These are phyloP conservation scores for Diaporthe citrichinensis DNA, from an alignment of 2,329 filamentous ascomycete genomes.

Conservation along the genomic window DNA sequence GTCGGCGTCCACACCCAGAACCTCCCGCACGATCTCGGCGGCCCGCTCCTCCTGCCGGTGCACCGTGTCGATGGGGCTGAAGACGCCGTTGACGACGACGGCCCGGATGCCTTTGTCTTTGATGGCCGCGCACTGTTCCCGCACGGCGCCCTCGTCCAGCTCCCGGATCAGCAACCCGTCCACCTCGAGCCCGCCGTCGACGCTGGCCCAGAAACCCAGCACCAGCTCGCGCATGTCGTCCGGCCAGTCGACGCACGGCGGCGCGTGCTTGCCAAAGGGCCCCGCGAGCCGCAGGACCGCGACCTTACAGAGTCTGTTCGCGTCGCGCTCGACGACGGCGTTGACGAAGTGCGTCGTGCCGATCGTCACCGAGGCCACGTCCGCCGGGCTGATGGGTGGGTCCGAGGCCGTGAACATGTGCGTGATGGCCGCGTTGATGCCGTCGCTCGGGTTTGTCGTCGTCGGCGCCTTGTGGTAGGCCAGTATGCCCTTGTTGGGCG, in stretches of 20 bases:
- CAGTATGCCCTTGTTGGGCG: constrained; percentile 58
- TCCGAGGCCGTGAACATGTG: constrained; percentile 56
- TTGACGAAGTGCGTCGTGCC: constrained; percentile 73
- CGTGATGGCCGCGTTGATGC: constrained; percentile 61
- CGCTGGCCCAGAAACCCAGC: constrained; percentile 59
- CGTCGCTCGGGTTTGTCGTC: constrained; percentile 61
- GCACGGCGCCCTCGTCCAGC: constrained; percentile 59
- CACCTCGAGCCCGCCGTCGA: constrained; percentile 66
- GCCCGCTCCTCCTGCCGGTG: constrained; percentile 64
- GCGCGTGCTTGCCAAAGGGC: constrained; percentile 65
- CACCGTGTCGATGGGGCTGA: constrained; percentile 66
- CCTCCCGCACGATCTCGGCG: constrained; percentile 56
- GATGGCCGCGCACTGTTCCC: constrained; percentile 55
- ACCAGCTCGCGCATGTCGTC: constrained; percentile 62
- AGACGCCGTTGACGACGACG: constrained; percentile 65
- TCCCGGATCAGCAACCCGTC: constrained; percentile 63
- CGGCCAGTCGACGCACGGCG: constrained; percentile 69
- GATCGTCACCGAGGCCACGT: constrained; percentile 65
- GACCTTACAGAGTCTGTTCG: constrained; percentile 61
- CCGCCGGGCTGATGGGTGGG: constrained; percentile 48
- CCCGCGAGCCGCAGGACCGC: constrained; percentile 69
- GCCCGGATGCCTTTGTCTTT: constrained; percentile 58
- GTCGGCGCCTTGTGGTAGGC: constrained; percentile 66
- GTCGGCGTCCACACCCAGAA: constrained; percentile 56
- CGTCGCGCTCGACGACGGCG: constrained; percentile 68